phyloP scores from a whole-genome alignment of 306 rosid species.

The Vigna nakashimae region DNA sequence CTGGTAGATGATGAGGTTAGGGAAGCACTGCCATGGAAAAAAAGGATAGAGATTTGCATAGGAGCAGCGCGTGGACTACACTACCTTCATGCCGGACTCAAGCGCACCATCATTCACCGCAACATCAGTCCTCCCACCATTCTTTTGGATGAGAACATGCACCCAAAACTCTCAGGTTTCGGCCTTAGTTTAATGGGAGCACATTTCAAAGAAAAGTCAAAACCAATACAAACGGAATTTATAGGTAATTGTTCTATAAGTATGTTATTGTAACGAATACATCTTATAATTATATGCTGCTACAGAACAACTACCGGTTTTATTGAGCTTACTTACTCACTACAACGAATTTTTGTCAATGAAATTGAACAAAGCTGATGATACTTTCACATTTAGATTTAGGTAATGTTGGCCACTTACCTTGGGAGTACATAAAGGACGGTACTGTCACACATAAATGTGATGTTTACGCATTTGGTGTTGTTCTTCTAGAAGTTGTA shows the following conservation, averaged over 20 bases:
- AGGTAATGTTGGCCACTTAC: too few relatives aligned
- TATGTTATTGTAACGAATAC: too few relatives aligned
- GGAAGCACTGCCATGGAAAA: conserved; percentile 19
- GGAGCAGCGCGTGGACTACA: too few relatives aligned
- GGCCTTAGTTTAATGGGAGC: not conserved
- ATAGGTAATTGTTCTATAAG: not conserved
- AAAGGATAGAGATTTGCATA: conserved; percentile 7
- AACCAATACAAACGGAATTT: not conserved
- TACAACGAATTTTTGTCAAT: not conserved
- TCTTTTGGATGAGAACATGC: conserved; percentile 16
- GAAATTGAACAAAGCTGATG: not conserved
- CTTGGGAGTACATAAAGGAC: not conserved
- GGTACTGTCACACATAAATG: not conserved
- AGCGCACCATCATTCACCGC: not conserved
- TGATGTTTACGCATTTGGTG: conserved; percentile 36
- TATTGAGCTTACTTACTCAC: not conserved
- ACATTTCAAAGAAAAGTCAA: not conserved
- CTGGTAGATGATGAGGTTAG: not conserved
- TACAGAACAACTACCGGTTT: too few relatives aligned
- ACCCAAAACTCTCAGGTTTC: conserved; percentile 2
- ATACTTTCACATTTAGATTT: not conserved
- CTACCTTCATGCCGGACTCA: too few relatives aligned
- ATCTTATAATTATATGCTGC: not conserved
- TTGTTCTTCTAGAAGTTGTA: not conserved
- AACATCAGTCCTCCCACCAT: fast-evolving